Evolutionary conservation across 371 early-diverging fungal species (phyloP), one percentile per base, ranked within the genome.

Genomic region (Apophysomyces trapeziformis): DNA sequence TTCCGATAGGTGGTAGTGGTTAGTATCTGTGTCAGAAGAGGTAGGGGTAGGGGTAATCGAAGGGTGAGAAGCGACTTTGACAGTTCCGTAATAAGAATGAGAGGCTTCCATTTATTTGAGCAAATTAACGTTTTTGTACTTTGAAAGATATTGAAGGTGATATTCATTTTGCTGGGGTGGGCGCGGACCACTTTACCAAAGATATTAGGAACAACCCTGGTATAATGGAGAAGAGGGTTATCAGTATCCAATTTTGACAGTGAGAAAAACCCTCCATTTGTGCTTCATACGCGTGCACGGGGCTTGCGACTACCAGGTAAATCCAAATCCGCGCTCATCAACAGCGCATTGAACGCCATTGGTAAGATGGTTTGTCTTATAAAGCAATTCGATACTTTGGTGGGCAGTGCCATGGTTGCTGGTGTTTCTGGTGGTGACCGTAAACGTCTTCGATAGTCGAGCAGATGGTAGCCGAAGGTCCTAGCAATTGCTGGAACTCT

Each of bases 381-480:
- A 41, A 80, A 85, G 60, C 83, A 82, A 69, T 77, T 83, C 21
- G 74, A 92, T 71, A 85, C 89, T 2, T 70, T 86, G 38, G 88
- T 93, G 16, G 93, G 93, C 26, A 85, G 90, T 61, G 88, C 82
- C 0, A 80, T 78, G 37, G 63, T 86, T 41, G 86, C 87, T 64
- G 90, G 92, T 46, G 75, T 90, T 32, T 82, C 82, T n/a, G 93
- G 85, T 58, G 93, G 92, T 66, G 92, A 84, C 77, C 77, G 86
- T 68, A 92, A 92, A 83, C 80, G 93, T 58, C 70, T 87, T 21
- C 83, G 7, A 89, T 91, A 43, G 92, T 87, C 12, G 85, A 85
- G 68, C 90, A 93, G 72, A 82, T 93, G 13, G 77, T 92, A 7
- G 78, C 88, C 32, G 74, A 75, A 46, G 79, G 85, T 8, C 71